Base-by-base conservation (phyloP, 78 protist genomes). In the Dictyostelium intermedium region DNA sequence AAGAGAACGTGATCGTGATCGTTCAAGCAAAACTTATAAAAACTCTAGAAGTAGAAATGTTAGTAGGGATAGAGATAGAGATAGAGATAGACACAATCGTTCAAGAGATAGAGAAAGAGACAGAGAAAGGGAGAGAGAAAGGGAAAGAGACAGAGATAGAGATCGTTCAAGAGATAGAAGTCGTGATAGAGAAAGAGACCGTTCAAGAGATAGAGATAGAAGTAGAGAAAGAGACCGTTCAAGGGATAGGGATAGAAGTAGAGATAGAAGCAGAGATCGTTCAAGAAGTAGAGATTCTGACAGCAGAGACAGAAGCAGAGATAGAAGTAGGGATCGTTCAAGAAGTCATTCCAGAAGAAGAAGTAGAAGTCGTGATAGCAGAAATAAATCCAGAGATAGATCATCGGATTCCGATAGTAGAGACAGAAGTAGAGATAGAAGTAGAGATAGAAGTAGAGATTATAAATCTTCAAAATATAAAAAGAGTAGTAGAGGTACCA, bases 161-260 rank as follows among this genome's bases (percentile, higher is more conserved):
- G 92, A 86, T 41, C 74, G 92, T 50, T 76, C 78, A 72, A 70
- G 91, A 50, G 32, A 39, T n/a, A 45, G 91, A 53, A 34, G 60
- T 10, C 53, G 84, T 20, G 43, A 43, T 1, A 85, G 82, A 53
- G 32, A 32, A 30, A 7, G 30, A 30, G 27, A 63, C 2, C 16
- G 92, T 7, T 32, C 32, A 9, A n/a, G 83, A n/a, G 92, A 86
- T 18, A 76, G 92, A 10, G 34, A 78, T 8, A 61, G 83, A n/a
- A 84, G 77, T 18, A 76, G 92, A 10, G 34, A 78, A 2, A 61
- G 89, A 56, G 30, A 23, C 32, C 84, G 84, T 80, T 80, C 84
- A 35, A 82, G 30, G 18, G 7, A n/a, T 13, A 14, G 92, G 8
- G 63, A 43, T 1, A 20, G 82, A 20, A 83, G 77, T 25, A 74